Base-by-base conservation (phyloP, 805 yeast genomes). In the Blastobotrys peoriensis region DNA sequence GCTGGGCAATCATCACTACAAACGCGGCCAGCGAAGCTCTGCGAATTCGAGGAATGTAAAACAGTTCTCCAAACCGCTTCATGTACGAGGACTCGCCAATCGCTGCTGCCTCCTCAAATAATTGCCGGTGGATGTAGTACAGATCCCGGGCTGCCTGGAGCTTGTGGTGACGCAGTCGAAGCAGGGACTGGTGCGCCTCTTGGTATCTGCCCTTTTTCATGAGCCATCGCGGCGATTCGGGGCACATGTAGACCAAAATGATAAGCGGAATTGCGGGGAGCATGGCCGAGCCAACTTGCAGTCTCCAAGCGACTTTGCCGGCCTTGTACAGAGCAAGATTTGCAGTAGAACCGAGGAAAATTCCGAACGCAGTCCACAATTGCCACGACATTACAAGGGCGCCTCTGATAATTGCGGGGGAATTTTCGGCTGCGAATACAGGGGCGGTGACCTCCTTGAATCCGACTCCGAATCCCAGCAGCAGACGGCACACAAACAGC, bases 1-100 rank as follows among this genome's bases (percentile, higher is more conserved):
- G 95, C 68, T 86, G 95, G 83, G 82, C 21, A 59, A 86, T 83
- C 79, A 87, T 86, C 48, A 81, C 86, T 51, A 86, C 73, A 75
- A 83, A 82, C 3, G 94, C 78, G 44, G 86, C 95, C 45, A 82
- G 54, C 5, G 86, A 78, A 43, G 93, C 94, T 59, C 86, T 83
- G 65, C 95, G 76, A 63, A 84, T 85, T 70, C 96, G 78, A 63
- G 93, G 75, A 38, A 83, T 71, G 1, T 81, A 73, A 60, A 86
- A 70, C 69, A 85, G 48, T 36, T 63, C 67, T 36, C 43, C 13
- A 3, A 64, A 21, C 48, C 33, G 54, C 57, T 44, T 66, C 62
- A 47, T 51, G 20, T 55, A 58, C 34, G 63, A 59, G 43, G 60
- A 65, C 51, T 73, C 70, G 16, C 74, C 62, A 37, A 69, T 66